Evolutionary conservation across 371 early-diverging fungal genomes (phyloP).

Genomic region (Blastocladiella emersonii): DNA sequence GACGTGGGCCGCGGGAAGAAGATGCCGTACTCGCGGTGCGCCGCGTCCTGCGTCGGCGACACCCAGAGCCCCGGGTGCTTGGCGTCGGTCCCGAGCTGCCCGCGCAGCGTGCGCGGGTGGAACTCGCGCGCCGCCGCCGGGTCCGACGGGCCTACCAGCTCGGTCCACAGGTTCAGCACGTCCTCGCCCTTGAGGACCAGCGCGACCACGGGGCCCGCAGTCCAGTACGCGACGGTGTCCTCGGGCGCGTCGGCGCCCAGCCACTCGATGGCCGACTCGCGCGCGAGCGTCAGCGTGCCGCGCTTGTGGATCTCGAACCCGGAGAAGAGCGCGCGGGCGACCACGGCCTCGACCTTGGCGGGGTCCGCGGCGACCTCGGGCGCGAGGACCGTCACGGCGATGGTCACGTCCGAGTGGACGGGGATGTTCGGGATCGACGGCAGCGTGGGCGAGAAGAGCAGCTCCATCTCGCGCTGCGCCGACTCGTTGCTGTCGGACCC

Average conservation of each 20-base stretch:
- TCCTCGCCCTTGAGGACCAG: slow-evolving; percentile 31
- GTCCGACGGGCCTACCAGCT: slow-evolving; percentile 32
- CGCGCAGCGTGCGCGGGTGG: slow-evolving; percentile 13
- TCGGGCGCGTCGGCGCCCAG: not conserved
- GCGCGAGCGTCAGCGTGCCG: not conserved
- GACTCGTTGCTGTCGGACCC: slow-evolving; percentile 49
- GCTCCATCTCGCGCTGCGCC: slow-evolving; percentile 50
- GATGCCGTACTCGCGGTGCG: slow-evolving; percentile 23
- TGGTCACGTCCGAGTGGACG: not conserved
- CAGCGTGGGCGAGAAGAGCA: slow-evolving; percentile 28
- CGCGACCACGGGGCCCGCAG: slow-evolving; percentile 1
- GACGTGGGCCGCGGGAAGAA: slow-evolving; percentile 21
- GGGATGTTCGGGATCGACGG: not conserved
- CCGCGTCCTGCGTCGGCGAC: slow-evolving; percentile 18
- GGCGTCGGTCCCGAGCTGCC: slow-evolving; percentile 22
- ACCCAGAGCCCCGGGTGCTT: slow-evolving; percentile 28
- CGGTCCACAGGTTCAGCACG: slow-evolving; percentile 25
- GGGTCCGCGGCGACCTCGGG: not conserved
- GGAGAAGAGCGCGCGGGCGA: not conserved
- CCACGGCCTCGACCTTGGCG: slow-evolving; percentile 2
- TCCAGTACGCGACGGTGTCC: not conserved
- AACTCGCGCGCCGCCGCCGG: slow-evolving; percentile 21
- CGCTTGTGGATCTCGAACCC: slow-evolving; percentile 5
- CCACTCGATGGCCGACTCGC: not conserved
- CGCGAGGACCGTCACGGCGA: not conserved